Evolutionary conservation across 2,329 filamentous ascomycete genomes (phyloP).

Genomic region (Cordyceps fumosorosea): DNA sequence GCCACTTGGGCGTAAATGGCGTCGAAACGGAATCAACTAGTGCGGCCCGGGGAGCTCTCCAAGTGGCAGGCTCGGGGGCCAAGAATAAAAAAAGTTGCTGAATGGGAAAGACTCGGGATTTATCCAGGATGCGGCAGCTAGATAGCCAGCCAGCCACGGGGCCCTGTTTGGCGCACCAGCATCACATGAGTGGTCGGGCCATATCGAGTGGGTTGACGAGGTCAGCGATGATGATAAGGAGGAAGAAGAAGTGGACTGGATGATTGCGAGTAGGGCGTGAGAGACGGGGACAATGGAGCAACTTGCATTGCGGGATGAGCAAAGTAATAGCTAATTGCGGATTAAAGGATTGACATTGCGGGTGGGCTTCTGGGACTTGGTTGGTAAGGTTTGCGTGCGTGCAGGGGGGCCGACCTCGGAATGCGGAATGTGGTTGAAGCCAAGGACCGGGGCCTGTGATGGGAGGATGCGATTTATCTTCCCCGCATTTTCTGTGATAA

Average conservation of each 20-base stretch:
- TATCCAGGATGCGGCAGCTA: background rate
- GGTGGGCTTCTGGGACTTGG: background rate
- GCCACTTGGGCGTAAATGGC: background rate
- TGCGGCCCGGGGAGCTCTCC: background rate
- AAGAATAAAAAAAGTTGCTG: background rate
- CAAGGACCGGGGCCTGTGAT: background rate
- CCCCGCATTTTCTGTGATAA: conserved; percentile 4
- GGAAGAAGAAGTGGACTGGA: background rate
- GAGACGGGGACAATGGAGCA: background rate
- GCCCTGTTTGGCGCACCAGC: background rate
- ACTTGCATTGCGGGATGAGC: background rate
- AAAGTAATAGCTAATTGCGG: background rate
- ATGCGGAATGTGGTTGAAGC: background rate
- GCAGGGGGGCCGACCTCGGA: conserved; percentile 2
- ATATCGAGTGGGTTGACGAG: background rate
- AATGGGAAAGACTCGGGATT: background rate
- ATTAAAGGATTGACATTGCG: background rate
- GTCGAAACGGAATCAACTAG: background rate
- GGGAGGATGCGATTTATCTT: background rate
- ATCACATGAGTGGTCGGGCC: background rate
- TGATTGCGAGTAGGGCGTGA: background rate
- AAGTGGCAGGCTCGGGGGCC: background rate
- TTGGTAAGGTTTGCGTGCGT: background rate
- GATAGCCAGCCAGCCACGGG: background rate
- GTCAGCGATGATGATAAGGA: background rate